These are phyloP conservation scores for Suzukiozyma palmioleophila DNA, from an alignment of 1,139 yeast species.

Conservation along the genomic window DNA sequence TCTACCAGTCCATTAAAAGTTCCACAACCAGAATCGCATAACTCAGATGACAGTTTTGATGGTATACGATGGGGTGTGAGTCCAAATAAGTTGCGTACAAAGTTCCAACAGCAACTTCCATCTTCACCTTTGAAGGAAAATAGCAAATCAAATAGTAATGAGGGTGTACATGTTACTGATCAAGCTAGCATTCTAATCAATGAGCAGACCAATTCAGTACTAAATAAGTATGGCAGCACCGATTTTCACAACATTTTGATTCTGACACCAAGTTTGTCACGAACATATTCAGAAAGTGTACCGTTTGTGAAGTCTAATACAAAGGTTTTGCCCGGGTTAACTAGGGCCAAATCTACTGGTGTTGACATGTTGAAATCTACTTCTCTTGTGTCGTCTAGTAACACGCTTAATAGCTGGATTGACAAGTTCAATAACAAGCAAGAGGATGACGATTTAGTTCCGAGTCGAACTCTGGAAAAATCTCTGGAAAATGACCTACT, in stretches of 20 bases:
- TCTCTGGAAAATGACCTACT: background rate
- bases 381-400: slow-evolving; percentile 7
- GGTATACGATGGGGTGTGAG: slow-evolving; percentile 42
- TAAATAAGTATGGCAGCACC: slow-evolving; percentile 33
- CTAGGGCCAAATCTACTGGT: slow-evolving; percentile 30
- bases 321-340: slow-evolving; percentile 17
- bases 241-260: slow-evolving; percentile 23
- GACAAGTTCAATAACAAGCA: slow-evolving; percentile 18
- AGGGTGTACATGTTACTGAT: background rate
- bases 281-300: slow-evolving; percentile 24
- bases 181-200: slow-evolving; percentile 14
- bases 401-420: slow-evolving; percentile 28
- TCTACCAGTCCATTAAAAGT: background rate
- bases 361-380: slow-evolving; percentile 11
- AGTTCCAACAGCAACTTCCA: slow-evolving; percentile 10
- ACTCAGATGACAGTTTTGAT: slow-evolving; percentile 46
- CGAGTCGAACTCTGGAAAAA: background rate
- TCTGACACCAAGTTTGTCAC: slow-evolving; percentile 20
- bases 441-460: background rate
- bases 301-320: slow-evolving; percentile 3
- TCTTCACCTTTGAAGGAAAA: slow-evolving; percentile 37
- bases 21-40: slow-evolving; percentile 18
- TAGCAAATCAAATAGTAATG: slow-evolving; percentile 2
- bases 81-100: slow-evolving; percentile 15
- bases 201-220: slow-evolving; percentile 33